Evolutionary conservation across 176 grass and related monocot species (phyloP).

Genomic region (Triticum monococcum): DNA sequence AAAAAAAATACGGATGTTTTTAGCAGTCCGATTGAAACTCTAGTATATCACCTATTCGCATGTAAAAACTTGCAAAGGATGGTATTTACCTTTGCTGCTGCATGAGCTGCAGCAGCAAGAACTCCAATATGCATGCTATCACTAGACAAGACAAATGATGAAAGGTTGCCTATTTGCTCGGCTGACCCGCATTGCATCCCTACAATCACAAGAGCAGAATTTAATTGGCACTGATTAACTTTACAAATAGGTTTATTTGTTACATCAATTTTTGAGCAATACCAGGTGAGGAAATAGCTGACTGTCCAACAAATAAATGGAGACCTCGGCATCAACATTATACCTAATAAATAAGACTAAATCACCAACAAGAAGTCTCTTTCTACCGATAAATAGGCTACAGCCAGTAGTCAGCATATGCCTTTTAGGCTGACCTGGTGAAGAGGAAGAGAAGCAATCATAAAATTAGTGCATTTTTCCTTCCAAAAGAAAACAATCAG

Average conservation of each 20-base stretch:
- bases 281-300: not conserved
- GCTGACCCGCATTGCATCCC: conserved; percentile 37
- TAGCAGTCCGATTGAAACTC: not conserved
- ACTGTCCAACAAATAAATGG: not conserved
- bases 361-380: conserved; percentile 72
- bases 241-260: conserved; percentile 11
- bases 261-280: conserved; percentile 8
- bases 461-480: not conserved
- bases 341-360: conserved; percentile 86
- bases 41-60: conserved; percentile 10
- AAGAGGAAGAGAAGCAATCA: not conserved
- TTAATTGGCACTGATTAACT: conserved; percentile 4
- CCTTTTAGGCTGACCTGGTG: conserved; percentile 80
- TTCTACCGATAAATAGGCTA: conserved; percentile 73
- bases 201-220: conserved; percentile 30
- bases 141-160: conserved; percentile 73
- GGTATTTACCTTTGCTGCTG: conserved; percentile 57
- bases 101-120: conserved; percentile 81
- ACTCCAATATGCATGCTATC: conserved; percentile 88
- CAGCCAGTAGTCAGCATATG: conserved; percentile 85
- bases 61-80: conserved; percentile 20
- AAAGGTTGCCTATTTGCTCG: not conserved
- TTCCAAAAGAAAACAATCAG: not conserved
- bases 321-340: not conserved
- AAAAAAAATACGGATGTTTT: no score